Evolutionary conservation across 768 basidiomycete genomes (phyloP).

Genomic region (Clavulina sp.): DNA sequence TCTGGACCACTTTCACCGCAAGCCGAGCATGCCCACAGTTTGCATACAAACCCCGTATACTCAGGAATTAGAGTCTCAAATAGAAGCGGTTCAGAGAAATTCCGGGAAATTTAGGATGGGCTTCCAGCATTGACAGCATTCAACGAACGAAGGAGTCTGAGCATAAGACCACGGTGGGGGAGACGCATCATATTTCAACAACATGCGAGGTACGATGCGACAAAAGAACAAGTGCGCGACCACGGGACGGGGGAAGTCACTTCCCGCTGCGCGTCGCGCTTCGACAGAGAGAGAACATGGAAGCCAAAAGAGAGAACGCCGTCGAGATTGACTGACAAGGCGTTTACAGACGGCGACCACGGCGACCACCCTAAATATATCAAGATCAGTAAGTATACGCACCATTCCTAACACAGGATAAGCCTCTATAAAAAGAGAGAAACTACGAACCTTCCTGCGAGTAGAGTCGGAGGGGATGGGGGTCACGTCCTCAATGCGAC

Average conservation of each 20-base stretch:
- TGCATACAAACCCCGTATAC: no score
- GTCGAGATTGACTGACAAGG: neutral
- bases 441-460: conserved; percentile 65
- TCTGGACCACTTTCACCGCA: no score
- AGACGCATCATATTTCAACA: no score
- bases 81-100: no score
- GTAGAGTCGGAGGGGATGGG: conserved; percentile 96
- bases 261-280: conserved; percentile 1
- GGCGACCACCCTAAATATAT: conserved; percentile 76
- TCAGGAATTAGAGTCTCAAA: no score
- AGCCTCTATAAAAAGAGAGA: neutral
- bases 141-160: no score
- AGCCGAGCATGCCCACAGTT: no score
- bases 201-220: no score
- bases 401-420: no score
- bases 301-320: neutral
- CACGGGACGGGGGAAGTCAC: conserved; percentile 3
- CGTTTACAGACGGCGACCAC: conserved; percentile 73
- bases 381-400: conserved; percentile 6
- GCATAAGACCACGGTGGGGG: no score
- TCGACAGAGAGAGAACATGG: neutral
- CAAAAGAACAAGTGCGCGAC: conserved; percentile 1
- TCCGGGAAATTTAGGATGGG: no score
- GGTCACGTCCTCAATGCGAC: conserved; percentile 96
- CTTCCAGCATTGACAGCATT: no score